A percentile compares a stretch with the other conserved stretches of the same genome.
phyloP scores from a whole-genome alignment of 2,329 filamentous ascomycete genomes.

The Xylariales sp. region DNA sequence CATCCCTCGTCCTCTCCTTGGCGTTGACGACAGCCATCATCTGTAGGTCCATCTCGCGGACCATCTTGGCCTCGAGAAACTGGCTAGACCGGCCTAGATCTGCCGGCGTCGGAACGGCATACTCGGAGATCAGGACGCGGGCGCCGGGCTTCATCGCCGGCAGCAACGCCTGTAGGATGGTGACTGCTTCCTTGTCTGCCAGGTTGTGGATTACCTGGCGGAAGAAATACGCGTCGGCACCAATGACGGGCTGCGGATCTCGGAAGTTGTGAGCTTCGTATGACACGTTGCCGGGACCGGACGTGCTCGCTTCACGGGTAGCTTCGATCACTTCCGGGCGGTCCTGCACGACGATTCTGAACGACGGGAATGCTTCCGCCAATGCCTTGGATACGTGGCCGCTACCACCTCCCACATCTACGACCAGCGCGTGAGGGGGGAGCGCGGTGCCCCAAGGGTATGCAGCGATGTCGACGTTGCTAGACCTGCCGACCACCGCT shows the following conservation, averaged over 20 bases:
- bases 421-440: background rate
- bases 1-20: constrained; percentile 17
- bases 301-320: background rate
- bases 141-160: constrained; percentile 21
- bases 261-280: constrained; percentile 19
- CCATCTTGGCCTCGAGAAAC: constrained; percentile 17
- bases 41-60: constrained; percentile 27
- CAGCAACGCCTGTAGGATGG: constrained; percentile 14
- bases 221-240: constrained; percentile 26
- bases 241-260: background rate
- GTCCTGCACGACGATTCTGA: constrained; percentile 8
- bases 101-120: background rate
- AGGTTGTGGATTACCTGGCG: constrained; percentile 22
- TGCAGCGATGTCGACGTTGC: constrained; percentile 4
- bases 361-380: background rate
- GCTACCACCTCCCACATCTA: constrained; percentile 6
- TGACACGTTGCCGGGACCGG: background rate
- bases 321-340: constrained; percentile 1
- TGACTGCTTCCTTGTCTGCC: constrained; percentile 6
- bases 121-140: constrained; percentile 17
- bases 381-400: constrained; percentile 14
- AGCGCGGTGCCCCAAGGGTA: constrained; percentile 4
- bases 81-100: background rate
- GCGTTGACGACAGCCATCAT: constrained; percentile 28
- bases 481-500: background rate